phyloP scores from a whole-genome alignment of 768 basidiomycete genomes.

The Lanmaoa pseudosensibilis region DNA sequence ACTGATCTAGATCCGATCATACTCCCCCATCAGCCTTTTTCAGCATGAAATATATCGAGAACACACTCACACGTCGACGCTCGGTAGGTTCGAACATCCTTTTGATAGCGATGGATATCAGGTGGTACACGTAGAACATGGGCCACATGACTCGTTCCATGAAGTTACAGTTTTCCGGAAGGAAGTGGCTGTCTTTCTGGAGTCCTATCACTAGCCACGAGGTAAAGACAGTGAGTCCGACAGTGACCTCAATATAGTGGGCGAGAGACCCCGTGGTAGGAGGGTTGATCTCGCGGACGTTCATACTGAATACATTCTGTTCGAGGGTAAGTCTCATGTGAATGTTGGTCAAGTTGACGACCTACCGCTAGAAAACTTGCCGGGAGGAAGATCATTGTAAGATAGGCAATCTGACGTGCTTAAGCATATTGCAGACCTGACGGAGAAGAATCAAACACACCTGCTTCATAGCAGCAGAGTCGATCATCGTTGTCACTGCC shows the following conservation, averaged over 20 bases:
- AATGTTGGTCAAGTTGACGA: background rate
- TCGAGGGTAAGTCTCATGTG: slow-evolving; percentile 14
- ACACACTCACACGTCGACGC: slow-evolving; percentile 6
- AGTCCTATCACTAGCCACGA: slow-evolving; percentile 58
- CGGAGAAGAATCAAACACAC: slow-evolving; percentile 6
- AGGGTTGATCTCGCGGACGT: slow-evolving; percentile 32
- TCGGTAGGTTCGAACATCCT: background rate
- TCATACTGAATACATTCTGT: slow-evolving; percentile 35
- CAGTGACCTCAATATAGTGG: slow-evolving; percentile 41
- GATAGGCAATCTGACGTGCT: slow-evolving; percentile 40
- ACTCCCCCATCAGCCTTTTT: background rate
- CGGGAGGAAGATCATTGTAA: slow-evolving; percentile 64
- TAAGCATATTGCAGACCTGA: slow-evolving; percentile 7
- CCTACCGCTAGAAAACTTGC: slow-evolving; percentile 42
- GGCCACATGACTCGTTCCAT: slow-evolving; percentile 24
- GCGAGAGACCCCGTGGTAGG: slow-evolving; percentile 28
- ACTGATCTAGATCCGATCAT: background rate
- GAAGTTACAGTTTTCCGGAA: background rate
- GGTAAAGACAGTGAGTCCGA: slow-evolving; percentile 51
- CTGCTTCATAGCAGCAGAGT: slow-evolving; percentile 43
- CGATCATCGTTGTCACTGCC: slow-evolving; percentile 44
- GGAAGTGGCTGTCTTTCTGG: slow-evolving; percentile 34
- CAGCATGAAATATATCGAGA: background rate
- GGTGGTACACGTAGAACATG: slow-evolving; percentile 7
- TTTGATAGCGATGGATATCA: background rate